Base-by-base conservation (phyloP, 306 rosid species). In the Medicago ruthenica region DNA sequence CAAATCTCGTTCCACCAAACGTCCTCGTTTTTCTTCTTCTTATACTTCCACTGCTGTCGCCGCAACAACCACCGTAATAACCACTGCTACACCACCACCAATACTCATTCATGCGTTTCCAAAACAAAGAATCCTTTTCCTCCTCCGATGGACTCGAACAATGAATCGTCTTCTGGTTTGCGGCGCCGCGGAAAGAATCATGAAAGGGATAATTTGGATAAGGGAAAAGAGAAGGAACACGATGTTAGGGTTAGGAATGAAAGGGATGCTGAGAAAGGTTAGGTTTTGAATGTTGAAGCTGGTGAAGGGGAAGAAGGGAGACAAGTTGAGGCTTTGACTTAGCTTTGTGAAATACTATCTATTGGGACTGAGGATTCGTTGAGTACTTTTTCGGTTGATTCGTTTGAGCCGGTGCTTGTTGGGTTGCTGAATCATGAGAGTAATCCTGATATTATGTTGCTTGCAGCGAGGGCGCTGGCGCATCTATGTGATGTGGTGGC, bases 391-490 rank as follows among this genome's bases (percentile, higher is more conserved):
- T 88, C 99, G 0, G 99, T 96, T 36, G 99, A 96, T 83, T 88
- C 99, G 0, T 96, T 96, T 20, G 97, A 92, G 45, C 98, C 99
- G 1, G 97, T 96, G 75, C 99, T 95, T 0, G 99, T 96, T 6
- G 96, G 97, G 59, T 83, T 96, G 88, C 91, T 96, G 53, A 96
- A 92, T 82, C 99, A 96, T 44, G 99, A 96, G 85, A 85, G 89
- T 84, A 96, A 96, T 79, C 97, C 99, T 6, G 98, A 96, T 85
- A 89, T 96, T 21, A 96, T 96, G 99, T 97, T 96, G 27, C 93
- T 96, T 4, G 99, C 99, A 0, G 99, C 99, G 6, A 86, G 98
- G 87, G 99, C 99, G 8, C 88, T 96, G 2, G 92, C 99, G 11
- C 98, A 96, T 85, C 91, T 96, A 0, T 92, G 98, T 8, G 99